phyloP scores from a whole-genome alignment of 768 basidiomycete genomes.

The Lentinus brumalis region DNA sequence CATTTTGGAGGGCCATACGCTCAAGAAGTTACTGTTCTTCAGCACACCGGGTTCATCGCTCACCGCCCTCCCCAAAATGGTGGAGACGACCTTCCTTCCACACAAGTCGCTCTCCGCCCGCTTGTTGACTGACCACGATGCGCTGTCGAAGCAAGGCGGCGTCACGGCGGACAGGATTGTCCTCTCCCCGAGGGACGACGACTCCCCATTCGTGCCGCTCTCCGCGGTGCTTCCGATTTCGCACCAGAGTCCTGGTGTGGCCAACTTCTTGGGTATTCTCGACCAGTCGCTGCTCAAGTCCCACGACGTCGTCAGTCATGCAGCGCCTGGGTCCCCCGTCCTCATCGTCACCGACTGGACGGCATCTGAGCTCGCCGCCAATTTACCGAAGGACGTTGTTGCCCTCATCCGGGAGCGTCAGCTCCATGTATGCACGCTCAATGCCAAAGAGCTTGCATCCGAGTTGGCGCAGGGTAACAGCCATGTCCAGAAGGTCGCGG shows the following conservation, averaged over 20 bases:
- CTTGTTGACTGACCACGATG: conserved; percentile 70
- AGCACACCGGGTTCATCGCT: conserved; percentile 57
- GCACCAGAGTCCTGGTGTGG: conserved; percentile 43
- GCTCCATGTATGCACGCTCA: conserved; percentile 59
- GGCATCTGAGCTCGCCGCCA: conserved; percentile 68
- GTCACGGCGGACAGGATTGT: conserved; percentile 69
- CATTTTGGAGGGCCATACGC: conserved; percentile 27
- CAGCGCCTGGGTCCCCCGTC: conserved; percentile 67
- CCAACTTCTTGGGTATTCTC: conserved; percentile 74
- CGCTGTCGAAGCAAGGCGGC: conserved; percentile 72
- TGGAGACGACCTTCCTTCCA: conserved; percentile 60
- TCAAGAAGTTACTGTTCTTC: conserved; percentile 62
- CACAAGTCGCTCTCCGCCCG: conserved; percentile 56
- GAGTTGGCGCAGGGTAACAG: conserved; percentile 39
- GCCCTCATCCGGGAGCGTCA: conserved; percentile 51
- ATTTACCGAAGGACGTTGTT: conserved; percentile 55
- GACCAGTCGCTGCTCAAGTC: conserved; percentile 79
- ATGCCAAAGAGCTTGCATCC: conserved; percentile 56
- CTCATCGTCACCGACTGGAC: conserved; percentile 80
- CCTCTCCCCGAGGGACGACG: conserved; percentile 50
- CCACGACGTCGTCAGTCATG: conserved; percentile 69
- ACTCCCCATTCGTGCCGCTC: conserved; percentile 49
- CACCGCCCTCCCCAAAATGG: conserved; percentile 48
- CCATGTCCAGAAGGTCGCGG: conserved; percentile 33
- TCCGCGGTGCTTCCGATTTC: conserved; percentile 60